Evolutionary conservation across 148 eudicot genomes (phyloP), one percentile per base, ranked within the genome.

Genomic region (Limonium bicolor): DNA sequence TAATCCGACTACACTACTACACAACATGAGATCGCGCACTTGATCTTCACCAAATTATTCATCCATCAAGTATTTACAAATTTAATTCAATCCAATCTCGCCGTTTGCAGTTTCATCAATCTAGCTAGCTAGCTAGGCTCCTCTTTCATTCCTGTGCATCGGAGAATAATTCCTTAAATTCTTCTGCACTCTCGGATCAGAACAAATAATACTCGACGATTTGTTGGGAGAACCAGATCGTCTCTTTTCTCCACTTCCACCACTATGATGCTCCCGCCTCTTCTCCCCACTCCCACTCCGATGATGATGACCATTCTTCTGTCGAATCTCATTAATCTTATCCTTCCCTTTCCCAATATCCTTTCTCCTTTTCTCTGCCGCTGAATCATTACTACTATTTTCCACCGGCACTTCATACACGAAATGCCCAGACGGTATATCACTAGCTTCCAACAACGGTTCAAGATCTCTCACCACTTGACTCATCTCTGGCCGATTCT

Each of bases 321-420:
- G 36, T 10, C 13, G 36, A 12, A 15, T 12, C 3, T 15, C 14
- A 32, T 32, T 0, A 32, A 0, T 32, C 11, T 15, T 32, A 22
- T 11, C 19, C 2, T n/a, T n/a, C n/a, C n/a, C n/a, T n/a, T n/a
- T n/a, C n/a, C 21, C 21, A 18, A 5, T 62, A 15, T 62, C 62
- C 25, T 40, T 73, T 30, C 35, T 73, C 5, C 4, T 38, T 19
- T 46, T 58, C 0, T 52, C 31, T 11, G 36, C 29, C 43, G 7
- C 27, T 3, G 29, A 23, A 46, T n/a, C n/a, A n/a, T n/a, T n/a
- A n/a, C n/a, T n/a, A n/a, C 8, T 15, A 17, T 57, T 26, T 20
- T 63, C 63, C 9, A 46, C 41, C 11, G 97, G 80, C 16, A 64
- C 87, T 0, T 65, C 67, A 64, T 77, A 90, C 16, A 88, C 94